Evolutionary conservation across 202 grass and related monocot species (phyloP).

Genomic region (Setaria viridis): DNA sequence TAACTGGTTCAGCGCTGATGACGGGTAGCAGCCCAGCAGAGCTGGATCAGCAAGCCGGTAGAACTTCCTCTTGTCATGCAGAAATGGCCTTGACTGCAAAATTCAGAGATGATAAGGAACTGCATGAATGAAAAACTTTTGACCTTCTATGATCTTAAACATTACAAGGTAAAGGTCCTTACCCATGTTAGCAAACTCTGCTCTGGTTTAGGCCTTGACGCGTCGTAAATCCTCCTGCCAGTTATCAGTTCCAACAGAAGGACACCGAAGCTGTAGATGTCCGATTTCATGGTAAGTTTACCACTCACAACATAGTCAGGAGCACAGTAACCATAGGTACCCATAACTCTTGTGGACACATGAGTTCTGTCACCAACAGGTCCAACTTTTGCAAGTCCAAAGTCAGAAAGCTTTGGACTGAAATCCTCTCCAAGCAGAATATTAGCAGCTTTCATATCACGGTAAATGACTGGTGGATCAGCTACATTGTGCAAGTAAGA

Average conservation of each 20-base stretch:
- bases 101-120: background rate
- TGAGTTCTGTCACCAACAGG: conserved; percentile 92
- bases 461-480: conserved; percentile 93
- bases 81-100: conserved; percentile 82
- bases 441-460: conserved; percentile 97
- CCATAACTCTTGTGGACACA: conserved; percentile 99
- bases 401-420: conserved; percentile 97
- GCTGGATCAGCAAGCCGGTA: conserved; percentile 66
- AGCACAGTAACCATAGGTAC: conserved; percentile 95
- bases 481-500: conserved; percentile 92
- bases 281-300: conserved; percentile 91
- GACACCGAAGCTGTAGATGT: conserved; percentile 97
- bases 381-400: conserved; percentile 92
- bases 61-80: conserved; percentile 77
- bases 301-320: conserved; percentile 93
- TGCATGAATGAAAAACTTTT: background rate
- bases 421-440: conserved; percentile 77
- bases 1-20: conserved; percentile 75
- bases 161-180: conserved; percentile 32
- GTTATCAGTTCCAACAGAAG: conserved; percentile 93
- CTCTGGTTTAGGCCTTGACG: conserved; percentile 65
- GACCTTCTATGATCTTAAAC: background rate
- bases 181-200: conserved; percentile 85
- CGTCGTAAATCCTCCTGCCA: conserved; percentile 81
- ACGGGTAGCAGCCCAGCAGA: conserved; percentile 69